Base-by-base conservation (phyloP, 495 filamentous ascomycete species). In the Penicillium paxilli region DNA sequence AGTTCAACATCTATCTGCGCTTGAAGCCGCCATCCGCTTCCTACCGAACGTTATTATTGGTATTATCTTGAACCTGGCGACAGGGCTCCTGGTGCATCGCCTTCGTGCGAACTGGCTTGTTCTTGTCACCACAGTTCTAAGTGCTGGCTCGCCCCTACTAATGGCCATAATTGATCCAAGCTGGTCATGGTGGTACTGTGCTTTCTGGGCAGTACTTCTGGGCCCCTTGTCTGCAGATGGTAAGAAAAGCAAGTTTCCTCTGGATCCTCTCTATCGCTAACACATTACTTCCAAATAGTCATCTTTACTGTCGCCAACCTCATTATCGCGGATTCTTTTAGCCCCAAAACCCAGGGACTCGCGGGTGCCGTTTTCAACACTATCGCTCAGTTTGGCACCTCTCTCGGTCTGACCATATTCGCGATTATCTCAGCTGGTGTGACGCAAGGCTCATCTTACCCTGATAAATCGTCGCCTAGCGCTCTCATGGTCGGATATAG, bases 301-400 rank as follows among this genome's bases (percentile, higher is more conserved):
- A 66, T 84, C 3, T 87, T 83, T 68, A 82, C 78, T 0, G 72
- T 86, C 2, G 77, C 76, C 1, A 79, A 82, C 46, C 68, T 89
- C 17, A 58, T 87, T 38, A 82, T 88, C 51, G 78, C 83, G 1
- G 65, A 76, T n/a, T 73, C 75, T 5, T 87, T 87, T 55, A 80
- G 83, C 0, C 52, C 70, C 1, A 64, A 80, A 42, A 85, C 76
- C 0, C 83, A 88, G 45, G 82, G 75, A 0, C 74, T 89, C 1
- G 83, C 82, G 2, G 84, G 84, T 3, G 84, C 80, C 2, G 82
- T 88, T 0, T 87, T 87, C 71, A 85, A 86, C 55, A 83, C 83
- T 0, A 62, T 82, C n/a, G 64, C 76, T 3, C 83, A 87, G 59
- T 77, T 87, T 46, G 86, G 86, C 0, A 83, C 73, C 16, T 74